Base-by-base conservation (phyloP, 306 rosid species). In the Vigna unguiculata region DNA sequence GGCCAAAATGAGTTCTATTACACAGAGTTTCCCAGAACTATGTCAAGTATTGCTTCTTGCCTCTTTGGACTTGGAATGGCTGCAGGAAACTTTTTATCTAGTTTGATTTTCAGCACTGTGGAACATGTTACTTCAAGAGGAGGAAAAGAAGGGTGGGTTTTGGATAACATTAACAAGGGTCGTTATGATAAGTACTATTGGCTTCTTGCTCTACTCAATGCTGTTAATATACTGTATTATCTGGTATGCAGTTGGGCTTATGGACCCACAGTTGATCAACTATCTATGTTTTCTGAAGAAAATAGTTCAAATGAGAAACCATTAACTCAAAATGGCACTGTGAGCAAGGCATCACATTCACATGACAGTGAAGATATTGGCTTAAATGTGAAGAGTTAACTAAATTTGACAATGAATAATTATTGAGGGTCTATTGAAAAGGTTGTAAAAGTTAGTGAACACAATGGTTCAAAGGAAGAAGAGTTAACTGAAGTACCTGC, bases 1-100 rank as follows among this genome's bases (percentile, higher is more conserved):
- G 96, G 88, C 55, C 93, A 91, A 62, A 83, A 80, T 4, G 96
- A 91, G 81, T 89, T 91, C 81, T 89, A 86, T 77, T 91, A 91
- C 79, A 78, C 87, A 0, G 93, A 89, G 72, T 89, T 91, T 12
- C 97, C 97, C 0, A 81, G 47, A 57, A 86, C 88, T 20, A 89
- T 91, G 88, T 83, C 94, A 2, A 86, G 95, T 55, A 57, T 91
- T 14, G 89, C 95, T 21, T 20, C 88, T 0, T 32, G 93, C 3
- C 86, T 89, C 16, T 52, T 82, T 5, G 89, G 90, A 17, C 79
- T 89, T 13, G 90, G 88, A 76, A 76, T 85, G 85, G 93, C 85
- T 1, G 88, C 79, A 38, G 93, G 86, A 0, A 87, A 65, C 25
- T 32, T 87, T 79, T 10, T 85, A 5, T 86, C 96, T 8, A 77